A percentile compares a stretch with the other conserved stretches of the same genome.
Conservation (phyloP, 352 stramenopile species). For the Globisporangium iwayamae region DNA sequence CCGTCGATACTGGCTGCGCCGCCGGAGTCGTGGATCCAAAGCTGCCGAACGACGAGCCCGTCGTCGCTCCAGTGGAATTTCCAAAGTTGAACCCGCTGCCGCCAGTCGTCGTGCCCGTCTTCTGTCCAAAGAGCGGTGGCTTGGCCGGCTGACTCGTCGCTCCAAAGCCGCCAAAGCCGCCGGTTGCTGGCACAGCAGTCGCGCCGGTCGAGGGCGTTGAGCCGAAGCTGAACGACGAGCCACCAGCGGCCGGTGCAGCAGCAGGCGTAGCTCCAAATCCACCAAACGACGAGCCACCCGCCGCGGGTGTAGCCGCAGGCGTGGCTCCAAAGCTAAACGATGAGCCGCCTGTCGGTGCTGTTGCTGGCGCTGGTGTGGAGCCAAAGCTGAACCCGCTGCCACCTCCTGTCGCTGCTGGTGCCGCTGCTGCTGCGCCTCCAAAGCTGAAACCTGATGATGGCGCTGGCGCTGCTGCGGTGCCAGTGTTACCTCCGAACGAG, state of each 20-base stretch:
- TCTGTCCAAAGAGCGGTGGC: slow-evolving; percentile 49
- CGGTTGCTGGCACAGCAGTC: slow-evolving; percentile 18
- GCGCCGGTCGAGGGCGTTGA: not conserved
- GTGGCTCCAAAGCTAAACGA: slow-evolving; percentile 19
- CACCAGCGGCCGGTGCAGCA: slow-evolving; percentile 3
- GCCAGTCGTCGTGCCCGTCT: slow-evolving; percentile 22
- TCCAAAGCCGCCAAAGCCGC: slow-evolving; percentile 44
- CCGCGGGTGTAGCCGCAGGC: not conserved
- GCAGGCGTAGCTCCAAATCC: slow-evolving; percentile 16
- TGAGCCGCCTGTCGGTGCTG: slow-evolving; percentile 6
- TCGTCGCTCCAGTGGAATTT: slow-evolving; percentile 12
- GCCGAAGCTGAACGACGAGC: slow-evolving; percentile 20
- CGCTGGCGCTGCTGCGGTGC: slow-evolving; percentile 18
- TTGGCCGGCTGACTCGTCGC: slow-evolving; percentile 27
- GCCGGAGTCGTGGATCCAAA: slow-evolving; percentile 22
- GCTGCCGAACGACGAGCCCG: slow-evolving; percentile 27
- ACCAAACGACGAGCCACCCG: slow-evolving; percentile 9
- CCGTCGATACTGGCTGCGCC: slow-evolving; percentile 3
- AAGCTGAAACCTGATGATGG: slow-evolving; percentile 36
- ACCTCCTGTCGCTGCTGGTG: slow-evolving; percentile 4
- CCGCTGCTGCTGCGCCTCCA: slow-evolving; percentile 18
- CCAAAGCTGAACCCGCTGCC: slow-evolving; percentile 22
- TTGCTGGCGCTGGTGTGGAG: not conserved
- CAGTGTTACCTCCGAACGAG: slow-evolving; percentile 39
- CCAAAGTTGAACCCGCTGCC: slow-evolving; percentile 33